Evolutionary conservation across 163 green algal species (phyloP).

Genomic region (Scenedesmus sp.): DNA sequence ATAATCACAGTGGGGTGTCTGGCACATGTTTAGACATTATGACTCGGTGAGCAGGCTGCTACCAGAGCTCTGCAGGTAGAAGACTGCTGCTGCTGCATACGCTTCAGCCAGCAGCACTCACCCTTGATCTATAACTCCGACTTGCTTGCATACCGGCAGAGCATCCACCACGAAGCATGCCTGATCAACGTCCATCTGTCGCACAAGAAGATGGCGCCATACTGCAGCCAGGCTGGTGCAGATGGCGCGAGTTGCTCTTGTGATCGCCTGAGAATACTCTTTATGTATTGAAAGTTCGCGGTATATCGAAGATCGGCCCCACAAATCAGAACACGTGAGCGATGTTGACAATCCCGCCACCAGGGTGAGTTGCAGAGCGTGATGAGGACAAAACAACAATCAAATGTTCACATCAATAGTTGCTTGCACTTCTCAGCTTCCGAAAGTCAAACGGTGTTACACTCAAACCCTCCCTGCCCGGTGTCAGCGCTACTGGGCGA

Average conservation of each 20-base stretch:
- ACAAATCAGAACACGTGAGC: not conserved
- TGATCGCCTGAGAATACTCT: not conserved
- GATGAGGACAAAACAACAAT: no score
- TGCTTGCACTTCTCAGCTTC: not conserved
- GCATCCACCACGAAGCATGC: not conserved
- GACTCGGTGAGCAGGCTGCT: no score
- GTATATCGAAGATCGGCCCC: not conserved
- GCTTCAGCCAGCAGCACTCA: not conserved
- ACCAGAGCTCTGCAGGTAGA: not conserved
- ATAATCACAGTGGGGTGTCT: no score
- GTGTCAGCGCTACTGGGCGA: not conserved
- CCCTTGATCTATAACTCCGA: not conserved
- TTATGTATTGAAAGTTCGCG: not conserved
- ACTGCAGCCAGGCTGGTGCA: not conserved
- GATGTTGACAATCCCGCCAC: not conserved
- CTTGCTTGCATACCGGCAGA: not conserved
- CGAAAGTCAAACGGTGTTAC: not conserved
- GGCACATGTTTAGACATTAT: no score
- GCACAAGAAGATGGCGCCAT: not conserved
- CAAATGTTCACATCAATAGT: not conserved
- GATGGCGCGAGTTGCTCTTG: not conserved
- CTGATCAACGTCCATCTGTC: not conserved
- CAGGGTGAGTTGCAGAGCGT: not conserved
- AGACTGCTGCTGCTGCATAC: not conserved
- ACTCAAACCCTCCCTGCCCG: not conserved